phyloP scores from a whole-genome alignment of 257 asterid genomes.

The Echites panduratus region DNA sequence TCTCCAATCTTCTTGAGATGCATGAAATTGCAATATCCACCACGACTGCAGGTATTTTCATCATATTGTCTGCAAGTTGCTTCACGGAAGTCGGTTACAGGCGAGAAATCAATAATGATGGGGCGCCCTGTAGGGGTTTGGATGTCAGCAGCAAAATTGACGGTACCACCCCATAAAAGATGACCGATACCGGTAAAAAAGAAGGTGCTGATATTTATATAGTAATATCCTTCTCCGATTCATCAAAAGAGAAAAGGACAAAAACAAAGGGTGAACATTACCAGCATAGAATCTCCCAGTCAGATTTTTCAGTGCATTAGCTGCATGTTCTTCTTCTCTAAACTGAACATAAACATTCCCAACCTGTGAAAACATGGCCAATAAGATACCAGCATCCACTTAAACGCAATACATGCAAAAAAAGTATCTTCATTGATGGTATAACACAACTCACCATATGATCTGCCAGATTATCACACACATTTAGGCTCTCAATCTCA shows the following conservation, averaged over 20 bases:
- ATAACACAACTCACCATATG: slow-evolving; percentile 60
- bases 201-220: not conserved
- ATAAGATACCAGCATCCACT: not conserved
- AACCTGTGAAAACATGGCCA: slow-evolving; percentile 46
- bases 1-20: slow-evolving; percentile 92
- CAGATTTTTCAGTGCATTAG: slow-evolving; percentile 72
- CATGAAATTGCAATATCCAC: slow-evolving; percentile 99
- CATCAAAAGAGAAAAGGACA: not conserved
- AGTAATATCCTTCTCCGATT: not conserved
- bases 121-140: slow-evolving; percentile 67
- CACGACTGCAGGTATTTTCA: slow-evolving; percentile 91
- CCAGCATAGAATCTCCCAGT: slow-evolving; percentile 94
- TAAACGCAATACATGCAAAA: not conserved
- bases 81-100: slow-evolving; percentile 95
- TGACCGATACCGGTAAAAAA: no score
- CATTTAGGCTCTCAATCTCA: slow-evolving; percentile 78
- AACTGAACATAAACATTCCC: slow-evolving; percentile 99
- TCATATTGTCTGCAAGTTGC: slow-evolving; percentile 98
- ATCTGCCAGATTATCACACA: slow-evolving; percentile 93
- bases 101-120: slow-evolving; percentile 92
- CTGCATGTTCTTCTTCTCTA: slow-evolving; percentile 95
- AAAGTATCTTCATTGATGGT: not conserved
- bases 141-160: not conserved
- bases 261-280: slow-evolving; percentile 6
- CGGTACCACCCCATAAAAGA: not conserved